Percentiles rank a stretch among this genome's conserved stretches.
These are phyloP conservation scores for Hypomyces perniciosus DNA, from an alignment of 2,329 filamentous ascomycete genomes.

Conservation along the genomic window DNA sequence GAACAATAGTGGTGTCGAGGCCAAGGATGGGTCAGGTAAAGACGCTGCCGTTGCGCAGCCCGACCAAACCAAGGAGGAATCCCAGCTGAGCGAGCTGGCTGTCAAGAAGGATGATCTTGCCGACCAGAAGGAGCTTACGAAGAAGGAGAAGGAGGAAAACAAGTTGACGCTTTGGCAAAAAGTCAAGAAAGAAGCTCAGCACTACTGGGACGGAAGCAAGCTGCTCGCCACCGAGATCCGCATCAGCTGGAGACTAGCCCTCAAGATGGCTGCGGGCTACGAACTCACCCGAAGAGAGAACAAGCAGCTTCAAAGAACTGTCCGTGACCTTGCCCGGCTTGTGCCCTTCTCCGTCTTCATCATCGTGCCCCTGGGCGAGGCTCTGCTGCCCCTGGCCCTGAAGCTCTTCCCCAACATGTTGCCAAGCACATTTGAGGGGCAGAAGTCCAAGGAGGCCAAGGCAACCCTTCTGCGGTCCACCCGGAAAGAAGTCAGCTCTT, in stretches of 20 bases:
- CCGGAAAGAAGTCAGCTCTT: constrained; percentile 86
- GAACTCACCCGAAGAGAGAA: constrained; percentile 91
- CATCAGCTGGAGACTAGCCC: constrained; percentile 83
- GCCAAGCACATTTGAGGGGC: constrained; percentile 92
- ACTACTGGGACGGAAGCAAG: constrained; percentile 99
- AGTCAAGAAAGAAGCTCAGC: constrained; percentile 86
- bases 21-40: constrained; percentile 17
- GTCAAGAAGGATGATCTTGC: constrained; percentile 56
- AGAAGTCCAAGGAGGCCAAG: constrained; percentile 86
- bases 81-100: constrained; percentile 54
- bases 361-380: constrained; percentile 92
- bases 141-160: constrained; percentile 63
- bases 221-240: constrained; percentile 84
- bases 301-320: constrained; percentile 85
- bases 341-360: constrained; percentile 97
- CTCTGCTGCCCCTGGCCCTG: constrained; percentile 83
- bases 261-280: constrained; percentile 98
- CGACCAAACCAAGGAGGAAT: constrained; percentile 35
- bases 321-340: constrained; percentile 85
- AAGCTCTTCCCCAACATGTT: constrained; percentile 96
- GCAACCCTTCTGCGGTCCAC: constrained; percentile 74
- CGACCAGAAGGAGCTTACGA: constrained; percentile 52
- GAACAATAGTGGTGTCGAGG: constrained; percentile 18
- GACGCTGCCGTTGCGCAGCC: constrained; percentile 27
- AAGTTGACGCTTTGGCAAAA: constrained; percentile 87